These are phyloP conservation scores for Trapa bicornis DNA, from an alignment of 345 rosid species.

Conservation along the genomic window DNA sequence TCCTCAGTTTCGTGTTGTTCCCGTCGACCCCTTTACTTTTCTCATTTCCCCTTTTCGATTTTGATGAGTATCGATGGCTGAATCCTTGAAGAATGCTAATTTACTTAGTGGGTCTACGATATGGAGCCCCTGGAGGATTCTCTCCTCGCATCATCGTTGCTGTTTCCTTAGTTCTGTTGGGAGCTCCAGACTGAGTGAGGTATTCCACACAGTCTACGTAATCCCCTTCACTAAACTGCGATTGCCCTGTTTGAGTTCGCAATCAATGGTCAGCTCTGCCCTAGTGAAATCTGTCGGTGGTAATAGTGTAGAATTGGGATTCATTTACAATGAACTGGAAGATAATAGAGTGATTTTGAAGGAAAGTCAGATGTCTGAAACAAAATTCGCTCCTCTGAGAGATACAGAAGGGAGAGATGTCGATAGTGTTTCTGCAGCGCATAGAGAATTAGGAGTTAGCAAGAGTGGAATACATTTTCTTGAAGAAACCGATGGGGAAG, in stretches of 20 bases:
- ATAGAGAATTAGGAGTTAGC: not conserved
- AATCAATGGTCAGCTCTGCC: not conserved
- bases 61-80: not conserved
- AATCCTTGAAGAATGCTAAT: not conserved
- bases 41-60: not conserved
- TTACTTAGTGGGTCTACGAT: not conserved
- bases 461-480: slow-evolving; percentile 33
- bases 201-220: not conserved
- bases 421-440: slow-evolving; percentile 5
- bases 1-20: not conserved
- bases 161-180: not conserved
- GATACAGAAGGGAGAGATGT: slow-evolving; percentile 11
- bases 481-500: slow-evolving; percentile 55
- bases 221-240: not conserved
- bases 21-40: not conserved
- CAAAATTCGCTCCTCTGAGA: not conserved
- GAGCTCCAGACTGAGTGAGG: not conserved
- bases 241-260: not conserved
- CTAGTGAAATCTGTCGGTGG: not conserved
- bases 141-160: not conserved
- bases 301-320: slow-evolving; percentile 8
- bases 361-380: not conserved
- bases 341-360: slow-evolving; percentile 1
- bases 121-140: not conserved
- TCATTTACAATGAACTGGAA: slow-evolving; percentile 14